These are phyloP conservation scores for Pleurozium schreberi DNA, from an alignment of 225 moss, liverwort and hornwort genomes.

Conservation along the genomic window DNA sequence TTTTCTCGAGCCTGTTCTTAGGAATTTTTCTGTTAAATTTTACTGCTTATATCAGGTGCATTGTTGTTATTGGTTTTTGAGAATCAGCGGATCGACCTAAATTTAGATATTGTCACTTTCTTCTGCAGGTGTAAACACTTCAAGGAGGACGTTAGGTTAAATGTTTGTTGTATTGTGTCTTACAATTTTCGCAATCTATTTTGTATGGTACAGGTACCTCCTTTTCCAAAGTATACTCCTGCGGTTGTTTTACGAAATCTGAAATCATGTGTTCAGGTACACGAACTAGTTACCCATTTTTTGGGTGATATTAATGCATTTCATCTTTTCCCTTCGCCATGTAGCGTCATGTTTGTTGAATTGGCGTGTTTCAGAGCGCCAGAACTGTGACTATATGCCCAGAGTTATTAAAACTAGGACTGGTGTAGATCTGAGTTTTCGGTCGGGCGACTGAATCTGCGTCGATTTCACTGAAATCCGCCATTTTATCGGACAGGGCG, in stretches of 20 bases:
- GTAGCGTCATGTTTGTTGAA: background rate
- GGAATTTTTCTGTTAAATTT: background rate
- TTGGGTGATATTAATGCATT: background rate
- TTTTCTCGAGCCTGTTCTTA: background rate
- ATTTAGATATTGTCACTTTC: background rate
- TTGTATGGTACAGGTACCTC: constrained; percentile 57
- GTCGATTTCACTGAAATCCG: background rate
- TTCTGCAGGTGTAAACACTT: background rate
- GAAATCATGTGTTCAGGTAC: constrained; percentile 94
- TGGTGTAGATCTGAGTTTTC: background rate
- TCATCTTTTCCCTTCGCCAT: background rate
- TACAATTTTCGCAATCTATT: background rate
- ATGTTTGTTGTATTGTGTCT: background rate
- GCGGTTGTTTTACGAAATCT: constrained; percentile 79
- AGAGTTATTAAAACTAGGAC: background rate
- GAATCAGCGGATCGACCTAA: background rate
- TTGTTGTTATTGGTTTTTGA: background rate
- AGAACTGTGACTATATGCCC: background rate
- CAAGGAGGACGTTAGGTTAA: background rate
- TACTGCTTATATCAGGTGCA: background rate
- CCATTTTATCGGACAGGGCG: background rate
- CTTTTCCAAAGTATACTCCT: constrained; percentile 95
- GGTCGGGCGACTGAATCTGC: background rate
- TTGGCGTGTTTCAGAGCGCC: background rate
- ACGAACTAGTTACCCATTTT: background rate